Conservation (phyloP, 2,329 filamentous ascomycete genomes). For the Cryoendolithus antarcticus region DNA sequence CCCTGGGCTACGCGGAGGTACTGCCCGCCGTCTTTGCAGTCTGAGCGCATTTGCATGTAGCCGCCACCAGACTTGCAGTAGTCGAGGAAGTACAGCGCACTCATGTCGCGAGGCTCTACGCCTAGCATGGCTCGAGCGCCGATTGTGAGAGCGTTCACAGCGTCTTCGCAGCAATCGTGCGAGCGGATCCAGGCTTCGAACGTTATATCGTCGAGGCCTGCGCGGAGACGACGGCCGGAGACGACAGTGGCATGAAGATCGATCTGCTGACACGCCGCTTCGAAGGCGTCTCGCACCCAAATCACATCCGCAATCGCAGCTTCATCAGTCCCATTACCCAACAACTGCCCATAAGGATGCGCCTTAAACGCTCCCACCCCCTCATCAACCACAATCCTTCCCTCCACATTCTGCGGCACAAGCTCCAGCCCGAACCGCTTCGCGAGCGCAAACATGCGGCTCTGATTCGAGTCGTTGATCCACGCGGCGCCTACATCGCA, state of each 20-base stretch:
- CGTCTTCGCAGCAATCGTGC: constrained; percentile 20
- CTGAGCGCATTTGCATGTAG: constrained; percentile 40
- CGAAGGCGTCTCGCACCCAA: no score
- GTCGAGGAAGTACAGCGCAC: constrained; percentile 42
- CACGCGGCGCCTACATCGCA: constrained; percentile 47
- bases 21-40: constrained; percentile 41
- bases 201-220: constrained; percentile 25
- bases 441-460: constrained; percentile 31
- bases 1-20: constrained; percentile 39
- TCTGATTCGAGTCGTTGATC: constrained; percentile 47
- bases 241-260: no score
- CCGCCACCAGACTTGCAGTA: constrained; percentile 44
- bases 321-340: no score
- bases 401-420: constrained; percentile 37
- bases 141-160: constrained; percentile 28
- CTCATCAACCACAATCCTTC: constrained; percentile 32
- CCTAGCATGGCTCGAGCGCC: constrained; percentile 42
- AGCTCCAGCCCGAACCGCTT: constrained; percentile 31
- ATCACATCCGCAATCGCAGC: no score
- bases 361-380: constrained; percentile 22
- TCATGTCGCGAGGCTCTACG: constrained; percentile 36
- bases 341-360: constrained; percentile 21
- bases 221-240: neutral
- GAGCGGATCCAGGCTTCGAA: constrained; percentile 28
- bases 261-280: no score